These are phyloP conservation scores for Arachis hypogaea DNA, from an alignment of 306 rosid genomes.

Conservation along the genomic window DNA sequence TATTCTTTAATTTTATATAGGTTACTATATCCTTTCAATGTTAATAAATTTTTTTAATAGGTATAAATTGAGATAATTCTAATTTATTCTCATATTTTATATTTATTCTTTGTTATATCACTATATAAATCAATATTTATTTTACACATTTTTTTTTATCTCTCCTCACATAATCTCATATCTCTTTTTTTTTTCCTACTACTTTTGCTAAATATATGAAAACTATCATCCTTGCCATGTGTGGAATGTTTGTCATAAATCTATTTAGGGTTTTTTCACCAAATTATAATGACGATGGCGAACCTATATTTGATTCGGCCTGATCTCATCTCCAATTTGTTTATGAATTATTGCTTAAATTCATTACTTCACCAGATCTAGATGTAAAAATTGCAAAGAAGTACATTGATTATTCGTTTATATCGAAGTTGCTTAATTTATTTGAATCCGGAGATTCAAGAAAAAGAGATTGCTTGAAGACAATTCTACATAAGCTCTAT, in stretches of 20 bases:
- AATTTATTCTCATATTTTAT: no score
- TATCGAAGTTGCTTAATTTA: conserved; percentile 47
- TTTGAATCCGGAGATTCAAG: conserved; percentile 54
- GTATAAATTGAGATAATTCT: no score
- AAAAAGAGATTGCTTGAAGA: conserved; percentile 53
- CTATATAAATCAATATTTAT: neutral
- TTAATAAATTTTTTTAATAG: no score
- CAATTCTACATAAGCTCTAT: conserved; percentile 51
- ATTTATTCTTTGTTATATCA: no score
- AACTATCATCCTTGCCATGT: conserved; percentile 50
- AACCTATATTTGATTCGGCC: conserved; percentile 49
- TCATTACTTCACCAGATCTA: conserved; percentile 43
- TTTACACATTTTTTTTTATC: neutral
- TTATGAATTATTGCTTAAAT: conserved; percentile 49
- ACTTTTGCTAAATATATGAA: neutral
- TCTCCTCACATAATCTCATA: no score
- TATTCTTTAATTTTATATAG: no score
- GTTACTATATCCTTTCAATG: no score
- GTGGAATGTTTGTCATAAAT: conserved; percentile 52
- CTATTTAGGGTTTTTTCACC: conserved; percentile 54
- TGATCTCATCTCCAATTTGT: conserved; percentile 54
- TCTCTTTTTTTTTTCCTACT: no score
- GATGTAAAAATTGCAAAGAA: conserved; percentile 54
- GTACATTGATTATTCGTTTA: conserved; percentile 49
- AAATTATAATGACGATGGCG: conserved; percentile 52